Evolutionary conservation across 106 monocot species (phyloP), one percentile per base, ranked within the genome.

Genomic region (Gastrodia elata): DNA sequence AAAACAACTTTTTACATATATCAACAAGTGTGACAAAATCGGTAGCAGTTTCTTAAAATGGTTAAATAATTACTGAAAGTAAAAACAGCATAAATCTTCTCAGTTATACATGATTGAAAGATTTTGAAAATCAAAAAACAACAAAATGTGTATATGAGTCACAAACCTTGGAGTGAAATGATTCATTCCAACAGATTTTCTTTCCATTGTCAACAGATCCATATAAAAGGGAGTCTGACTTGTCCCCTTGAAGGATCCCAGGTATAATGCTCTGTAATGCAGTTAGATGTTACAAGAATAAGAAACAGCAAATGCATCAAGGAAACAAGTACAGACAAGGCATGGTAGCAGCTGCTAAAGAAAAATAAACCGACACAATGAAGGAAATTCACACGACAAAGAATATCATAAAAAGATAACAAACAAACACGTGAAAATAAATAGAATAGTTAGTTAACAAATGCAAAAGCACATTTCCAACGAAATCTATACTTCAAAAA

Each of bases 191-290:
- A 74, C 83, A 87, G 65, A 98, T 98, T 77, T 91, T 97, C 79
- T 91, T 98, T 46, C 98, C 98, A 82, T 98, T 93, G 80, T 98
- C 93, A 76, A 98, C 93, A 77, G 93, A 98, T 74, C 98, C 98
- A 77, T 98, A 98, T 28, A 89, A 80, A 69, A 98, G 93, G 64
- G 98, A 98, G 36, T 98, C 93, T 22, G 93, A 98, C 68, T 98
- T 98, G 71, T 97, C 96, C 39, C 98, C 98, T 98, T 98, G 93
- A 78, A 98, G 83, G 64, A 98, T 98, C 35, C 98, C 98, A 79
- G 98, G 98, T 78, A 98, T 98, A 76, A 98, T 98, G 77, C 98
- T 98, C 98, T 98, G 89, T 64, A 76, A 8, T 14, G 36, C 36
- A 67, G 20, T 67, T 67, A 20, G 16, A 38, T 38, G 38, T 18